A percentile compares a stretch with the other conserved stretches of the same genome.
Conservation (phyloP, 352 stramenopile genomes). For the Globisporangium cederbergense region DNA sequence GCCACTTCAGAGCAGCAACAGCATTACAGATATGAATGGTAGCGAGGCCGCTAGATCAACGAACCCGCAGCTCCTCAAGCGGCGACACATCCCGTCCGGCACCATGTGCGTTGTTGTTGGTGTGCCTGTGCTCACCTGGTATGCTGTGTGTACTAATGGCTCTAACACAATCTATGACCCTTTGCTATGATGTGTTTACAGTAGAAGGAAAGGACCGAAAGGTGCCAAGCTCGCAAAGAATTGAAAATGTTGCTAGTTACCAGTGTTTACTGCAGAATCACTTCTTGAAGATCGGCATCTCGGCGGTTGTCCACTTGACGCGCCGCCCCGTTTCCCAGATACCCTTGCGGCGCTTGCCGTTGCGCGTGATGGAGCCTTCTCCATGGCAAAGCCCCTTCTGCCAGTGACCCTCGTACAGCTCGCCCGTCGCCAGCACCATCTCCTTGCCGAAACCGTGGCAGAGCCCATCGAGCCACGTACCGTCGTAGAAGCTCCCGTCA, state of each 20-base stretch:
- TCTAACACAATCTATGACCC: background rate
- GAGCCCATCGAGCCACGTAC: conserved; percentile 56
- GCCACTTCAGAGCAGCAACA: background rate
- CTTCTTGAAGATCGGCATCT: conserved; percentile 35
- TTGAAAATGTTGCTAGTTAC: conserved; percentile 16
- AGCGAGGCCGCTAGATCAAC: background rate
- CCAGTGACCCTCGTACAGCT: conserved; percentile 69
- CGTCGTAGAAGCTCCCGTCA: conserved; percentile 67
- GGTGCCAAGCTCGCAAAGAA: conserved; percentile 56
- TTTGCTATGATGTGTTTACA: conserved; percentile 17
- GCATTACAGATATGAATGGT: background rate
- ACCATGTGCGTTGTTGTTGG: conserved; percentile 34
- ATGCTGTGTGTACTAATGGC: background rate
- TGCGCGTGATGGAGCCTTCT: conserved; percentile 44
- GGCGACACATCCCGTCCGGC: conserved; percentile 40
- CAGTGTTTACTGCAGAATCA: background rate
- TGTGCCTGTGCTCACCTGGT: background rate
- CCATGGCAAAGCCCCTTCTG: conserved; percentile 49
- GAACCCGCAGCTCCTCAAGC: conserved; percentile 32
- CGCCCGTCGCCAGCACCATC: conserved; percentile 27
- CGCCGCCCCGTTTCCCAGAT: conserved; percentile 59
- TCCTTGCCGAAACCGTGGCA: conserved; percentile 56
- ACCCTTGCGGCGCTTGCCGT: conserved; percentile 39
- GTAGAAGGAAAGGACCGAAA: conserved; percentile 40
- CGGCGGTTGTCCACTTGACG: conserved; percentile 64